A percentile compares a stretch with the other conserved stretches of the same genome.
These are phyloP conservation scores for Trichosporon coremiiforme DNA, from an alignment of 1,284 basidiomycete genomes.

Conservation along the genomic window DNA sequence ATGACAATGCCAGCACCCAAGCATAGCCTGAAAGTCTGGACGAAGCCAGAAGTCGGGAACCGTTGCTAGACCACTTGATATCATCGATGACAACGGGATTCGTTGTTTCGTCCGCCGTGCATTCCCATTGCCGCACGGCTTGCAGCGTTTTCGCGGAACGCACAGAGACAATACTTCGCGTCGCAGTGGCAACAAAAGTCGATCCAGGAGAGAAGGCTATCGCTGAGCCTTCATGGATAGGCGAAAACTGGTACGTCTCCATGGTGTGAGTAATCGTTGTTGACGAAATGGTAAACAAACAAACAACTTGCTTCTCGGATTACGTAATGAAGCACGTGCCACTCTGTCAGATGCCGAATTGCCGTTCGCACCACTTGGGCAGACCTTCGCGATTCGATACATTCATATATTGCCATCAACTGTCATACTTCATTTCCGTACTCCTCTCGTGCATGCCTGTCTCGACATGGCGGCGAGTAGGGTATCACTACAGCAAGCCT, in stretches of 20 bases:
- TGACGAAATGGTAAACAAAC: neutral
- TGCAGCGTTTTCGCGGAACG: slow-evolving; percentile 48
- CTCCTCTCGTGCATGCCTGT: slow-evolving; percentile 13
- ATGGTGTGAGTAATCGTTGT: slow-evolving; percentile 26
- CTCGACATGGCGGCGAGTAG: slow-evolving; percentile 28
- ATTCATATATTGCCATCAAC: neutral
- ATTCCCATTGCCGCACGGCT: slow-evolving; percentile 48
- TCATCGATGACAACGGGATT: slow-evolving; percentile 63
- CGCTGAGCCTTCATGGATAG: slow-evolving; percentile 36
- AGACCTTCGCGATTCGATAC: neutral
- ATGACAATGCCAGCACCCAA: slow-evolving; percentile 60
- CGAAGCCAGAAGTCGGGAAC: slow-evolving; percentile 74
- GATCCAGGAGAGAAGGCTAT: slow-evolving; percentile 53
- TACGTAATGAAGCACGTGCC: neutral
- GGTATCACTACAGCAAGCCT: slow-evolving; percentile 26
- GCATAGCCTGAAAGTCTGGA: slow-evolving; percentile 64
- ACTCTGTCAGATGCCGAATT: slow-evolving; percentile 7
- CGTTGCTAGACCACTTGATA: slow-evolving; percentile 77
- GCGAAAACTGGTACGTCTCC: slow-evolving; percentile 53
- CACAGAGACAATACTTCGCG: slow-evolving; percentile 45
- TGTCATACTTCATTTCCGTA: neutral
- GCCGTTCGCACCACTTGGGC: slow-evolving; percentile 13
- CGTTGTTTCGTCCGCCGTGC: slow-evolving; percentile 27
- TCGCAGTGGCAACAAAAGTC: slow-evolving; percentile 51
- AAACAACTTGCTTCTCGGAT: neutral